Evolutionary conservation across 73 alveolate species (phyloP).

Genomic region (Paramecium tetraurelia): DNA sequence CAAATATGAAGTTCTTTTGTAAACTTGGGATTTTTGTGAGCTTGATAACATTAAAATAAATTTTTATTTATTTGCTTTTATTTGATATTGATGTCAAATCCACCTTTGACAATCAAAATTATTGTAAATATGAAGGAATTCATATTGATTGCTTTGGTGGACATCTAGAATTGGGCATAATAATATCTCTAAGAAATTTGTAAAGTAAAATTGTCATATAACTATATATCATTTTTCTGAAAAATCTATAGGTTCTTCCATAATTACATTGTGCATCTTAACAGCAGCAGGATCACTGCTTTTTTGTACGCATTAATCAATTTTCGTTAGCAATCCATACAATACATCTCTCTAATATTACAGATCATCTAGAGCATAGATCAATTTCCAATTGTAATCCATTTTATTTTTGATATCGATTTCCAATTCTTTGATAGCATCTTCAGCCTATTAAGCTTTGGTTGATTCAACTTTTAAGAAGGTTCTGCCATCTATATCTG

Average conservation of each 20-base stretch:
- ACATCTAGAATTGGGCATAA: no score
- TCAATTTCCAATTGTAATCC: constrained; percentile 50
- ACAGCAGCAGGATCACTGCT: not conserved
- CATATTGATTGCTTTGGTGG: not conserved
- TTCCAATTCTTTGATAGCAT: not conserved
- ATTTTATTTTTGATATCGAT: constrained; percentile 22
- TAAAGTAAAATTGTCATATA: not conserved
- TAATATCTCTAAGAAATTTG: not conserved
- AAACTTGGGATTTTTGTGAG: not conserved
- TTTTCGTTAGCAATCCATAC: not conserved
- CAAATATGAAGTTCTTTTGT: not conserved
- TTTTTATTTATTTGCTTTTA: not conserved
- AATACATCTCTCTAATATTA: constrained; percentile 17
- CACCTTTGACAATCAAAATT: not conserved
- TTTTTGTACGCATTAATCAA: constrained; percentile 1
- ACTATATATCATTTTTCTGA: not conserved
- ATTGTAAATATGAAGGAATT: not conserved
- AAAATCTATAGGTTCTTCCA: constrained; percentile 1
- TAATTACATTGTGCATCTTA: not conserved
- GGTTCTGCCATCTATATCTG: not conserved
- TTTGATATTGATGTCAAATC: not conserved
- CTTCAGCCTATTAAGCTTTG: not conserved
- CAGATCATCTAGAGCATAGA: constrained; percentile 37
- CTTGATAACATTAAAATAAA: not conserved
- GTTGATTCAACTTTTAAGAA: not conserved